Evolutionary conservation across 208 protist genomes (phyloP).

Genomic region (Trichomonas vaginalis): DNA sequence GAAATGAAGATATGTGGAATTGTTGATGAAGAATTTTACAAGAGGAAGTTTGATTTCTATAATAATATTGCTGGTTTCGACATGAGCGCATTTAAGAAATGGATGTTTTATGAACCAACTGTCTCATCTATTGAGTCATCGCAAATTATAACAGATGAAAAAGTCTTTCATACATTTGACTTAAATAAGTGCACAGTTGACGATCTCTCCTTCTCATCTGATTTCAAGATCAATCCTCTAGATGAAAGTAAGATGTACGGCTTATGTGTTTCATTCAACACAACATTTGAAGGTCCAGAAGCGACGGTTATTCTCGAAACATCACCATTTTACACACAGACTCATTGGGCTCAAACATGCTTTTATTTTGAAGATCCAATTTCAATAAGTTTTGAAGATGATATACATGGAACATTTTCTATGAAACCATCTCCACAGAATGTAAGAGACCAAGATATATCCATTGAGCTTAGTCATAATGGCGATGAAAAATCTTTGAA

Average conservation of each 20-base stretch:
- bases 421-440: conserved; percentile 68
- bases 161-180: conserved; percentile 37
- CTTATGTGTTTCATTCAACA: conserved; percentile 53
- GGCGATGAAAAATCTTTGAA: no score
- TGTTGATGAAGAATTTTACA: conserved; percentile 31
- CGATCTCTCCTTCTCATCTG: background rate
- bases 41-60: conserved; percentile 21
- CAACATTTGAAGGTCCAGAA: conserved; percentile 50
- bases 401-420: conserved; percentile 52
- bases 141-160: conserved; percentile 41
- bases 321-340: conserved; percentile 45
- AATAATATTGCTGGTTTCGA: conserved; percentile 44
- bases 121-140: conserved; percentile 51
- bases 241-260: conserved; percentile 51
- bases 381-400: conserved; percentile 53
- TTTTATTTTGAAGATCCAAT: conserved; percentile 76
- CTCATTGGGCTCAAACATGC: conserved; percentile 83
- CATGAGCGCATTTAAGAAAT: conserved; percentile 29
- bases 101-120: conserved; percentile 47
- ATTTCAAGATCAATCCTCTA: conserved; percentile 42
- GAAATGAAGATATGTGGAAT: conserved; percentile 31
- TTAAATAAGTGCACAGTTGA: conserved; percentile 47
- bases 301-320: conserved; percentile 44
- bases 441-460: conserved; percentile 74
- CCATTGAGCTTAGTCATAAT: background rate